Evolutionary conservation across 176 grass and related monocot genomes (phyloP).

Genomic region (Oryza longistaminata): DNA sequence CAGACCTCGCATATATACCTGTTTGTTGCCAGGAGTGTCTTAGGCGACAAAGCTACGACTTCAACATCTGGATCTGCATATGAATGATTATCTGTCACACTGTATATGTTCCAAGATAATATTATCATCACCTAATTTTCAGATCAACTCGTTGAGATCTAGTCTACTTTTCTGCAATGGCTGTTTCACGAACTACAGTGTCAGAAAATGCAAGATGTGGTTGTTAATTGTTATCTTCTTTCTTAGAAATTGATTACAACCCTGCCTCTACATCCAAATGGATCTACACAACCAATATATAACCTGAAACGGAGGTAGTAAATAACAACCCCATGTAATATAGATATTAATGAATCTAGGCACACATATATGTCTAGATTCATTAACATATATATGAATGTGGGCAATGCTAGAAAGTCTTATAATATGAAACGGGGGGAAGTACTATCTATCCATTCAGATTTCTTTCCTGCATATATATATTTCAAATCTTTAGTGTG

Average conservation of each 20-base stretch:
- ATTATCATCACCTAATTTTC: slow-evolving; percentile 3
- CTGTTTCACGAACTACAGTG: slow-evolving; percentile 4
- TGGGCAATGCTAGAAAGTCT: too few species aligned
- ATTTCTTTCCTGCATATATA: neutral
- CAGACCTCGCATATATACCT: slow-evolving; percentile 67
- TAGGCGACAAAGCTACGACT: slow-evolving; percentile 62
- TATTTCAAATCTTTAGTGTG: neutral
- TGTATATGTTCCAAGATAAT: neutral
- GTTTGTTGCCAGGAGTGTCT: slow-evolving; percentile 60
- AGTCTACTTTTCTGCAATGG: neutral
- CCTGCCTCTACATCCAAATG: too few species aligned
- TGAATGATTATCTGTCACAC: slow-evolving; percentile 19
- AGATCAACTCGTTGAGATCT: neutral
- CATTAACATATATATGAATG: too few species aligned
- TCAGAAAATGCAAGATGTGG: neutral
- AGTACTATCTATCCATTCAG: neutral
- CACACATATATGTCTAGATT: too few species aligned
- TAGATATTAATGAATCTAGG: too few species aligned
- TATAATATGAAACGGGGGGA: too few species aligned
- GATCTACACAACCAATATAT: too few species aligned
- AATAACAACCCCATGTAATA: too few species aligned
- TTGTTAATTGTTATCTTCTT: neutral
- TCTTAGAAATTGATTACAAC: too few species aligned
- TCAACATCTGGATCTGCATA: slow-evolving; percentile 58
- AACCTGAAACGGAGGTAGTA: too few species aligned